These are phyloP conservation scores for Taxawa tesnikishii DNA, from an alignment of 2,329 filamentous ascomycete species.

Conservation along the genomic window DNA sequence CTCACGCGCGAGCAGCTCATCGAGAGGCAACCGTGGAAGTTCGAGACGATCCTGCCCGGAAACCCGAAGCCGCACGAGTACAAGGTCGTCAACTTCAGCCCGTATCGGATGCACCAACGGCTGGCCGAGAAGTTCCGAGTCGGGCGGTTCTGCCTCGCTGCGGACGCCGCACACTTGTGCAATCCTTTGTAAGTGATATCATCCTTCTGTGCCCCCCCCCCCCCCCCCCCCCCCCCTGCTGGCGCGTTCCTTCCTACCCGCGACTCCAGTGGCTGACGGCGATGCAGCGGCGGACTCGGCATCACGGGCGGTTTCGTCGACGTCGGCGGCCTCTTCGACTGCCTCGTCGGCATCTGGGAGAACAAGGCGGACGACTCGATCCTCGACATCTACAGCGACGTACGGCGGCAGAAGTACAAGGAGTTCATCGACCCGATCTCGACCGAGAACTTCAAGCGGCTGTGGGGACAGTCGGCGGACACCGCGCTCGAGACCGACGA, in stretches of 20 bases:
- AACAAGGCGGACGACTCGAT: constrained; percentile 15
- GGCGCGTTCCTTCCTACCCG: neutral
- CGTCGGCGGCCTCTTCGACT: constrained; percentile 14
- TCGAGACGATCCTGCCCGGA: constrained; percentile 13
- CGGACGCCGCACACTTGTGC: constrained; percentile 27
- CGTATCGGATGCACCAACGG: constrained; percentile 29
- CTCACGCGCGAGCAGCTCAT: constrained; percentile 14
- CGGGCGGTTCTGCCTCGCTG: constrained; percentile 22
- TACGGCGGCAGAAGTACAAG: constrained; percentile 21
- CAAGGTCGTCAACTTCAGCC: constrained; percentile 22
- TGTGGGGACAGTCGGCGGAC: constrained; percentile 11
- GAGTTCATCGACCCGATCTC: constrained; percentile 20
- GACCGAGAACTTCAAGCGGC: constrained; percentile 11
- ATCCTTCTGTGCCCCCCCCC: no score
- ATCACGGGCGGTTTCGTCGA: constrained; percentile 15
- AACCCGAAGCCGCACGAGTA: constrained; percentile 16
- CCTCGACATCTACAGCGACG: constrained; percentile 22
- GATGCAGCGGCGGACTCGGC: constrained; percentile 13
- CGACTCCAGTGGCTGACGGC: no score
- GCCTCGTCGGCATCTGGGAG: constrained; percentile 13
- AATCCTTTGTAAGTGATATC: constrained; percentile 15
- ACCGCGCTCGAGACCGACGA: constrained; percentile 10
- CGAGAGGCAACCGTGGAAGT: constrained; percentile 13
- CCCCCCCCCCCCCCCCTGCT: neutral
- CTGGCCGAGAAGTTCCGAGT: constrained; percentile 20